These are phyloP conservation scores for Plasmodium cynomolgi DNA, from an alignment of 169 alveolate genomes.

Conservation along the genomic window DNA sequence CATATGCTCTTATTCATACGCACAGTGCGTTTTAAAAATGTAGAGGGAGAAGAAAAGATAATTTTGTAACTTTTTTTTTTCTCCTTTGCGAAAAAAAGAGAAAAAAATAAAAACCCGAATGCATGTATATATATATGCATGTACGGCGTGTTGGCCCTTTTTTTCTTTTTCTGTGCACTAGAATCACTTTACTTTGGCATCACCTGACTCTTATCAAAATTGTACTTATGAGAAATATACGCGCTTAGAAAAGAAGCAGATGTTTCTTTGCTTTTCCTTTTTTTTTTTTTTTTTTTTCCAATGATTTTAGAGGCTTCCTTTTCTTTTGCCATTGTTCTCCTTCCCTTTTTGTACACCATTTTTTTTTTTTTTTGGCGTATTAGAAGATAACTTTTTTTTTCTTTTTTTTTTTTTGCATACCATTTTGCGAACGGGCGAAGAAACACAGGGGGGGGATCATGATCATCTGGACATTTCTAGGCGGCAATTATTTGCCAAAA, in stretches of 20 bases:
- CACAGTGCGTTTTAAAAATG: not conserved
- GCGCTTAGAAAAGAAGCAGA: not conserved
- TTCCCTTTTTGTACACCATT: not conserved
- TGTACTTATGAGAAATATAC: not conserved
- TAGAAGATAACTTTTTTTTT: not conserved
- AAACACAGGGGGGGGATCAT: not conserved
- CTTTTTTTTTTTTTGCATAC: not conserved
- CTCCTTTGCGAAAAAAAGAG: not conserved
- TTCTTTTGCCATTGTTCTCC: not conserved
- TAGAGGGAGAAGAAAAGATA: not conserved
- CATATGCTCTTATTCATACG: not conserved
- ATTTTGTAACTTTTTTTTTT: not conserved
- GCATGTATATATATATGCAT: not conserved
- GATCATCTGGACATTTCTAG: not conserved
- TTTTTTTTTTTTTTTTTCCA: not conserved
- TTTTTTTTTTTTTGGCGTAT: not conserved
- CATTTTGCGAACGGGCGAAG: not conserved
- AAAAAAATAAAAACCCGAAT: not conserved
- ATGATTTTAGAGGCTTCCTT: not conserved
- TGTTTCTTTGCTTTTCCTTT: not conserved
- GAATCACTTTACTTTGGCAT: not conserved
- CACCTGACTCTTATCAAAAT: not conserved
- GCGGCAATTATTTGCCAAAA: not conserved
- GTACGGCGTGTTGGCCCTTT: not conserved
- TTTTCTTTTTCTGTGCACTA: not conserved